phyloP scores from a whole-genome alignment of 2,329 filamentous ascomycete genomes.

The Cryphonectria naterciae region DNA sequence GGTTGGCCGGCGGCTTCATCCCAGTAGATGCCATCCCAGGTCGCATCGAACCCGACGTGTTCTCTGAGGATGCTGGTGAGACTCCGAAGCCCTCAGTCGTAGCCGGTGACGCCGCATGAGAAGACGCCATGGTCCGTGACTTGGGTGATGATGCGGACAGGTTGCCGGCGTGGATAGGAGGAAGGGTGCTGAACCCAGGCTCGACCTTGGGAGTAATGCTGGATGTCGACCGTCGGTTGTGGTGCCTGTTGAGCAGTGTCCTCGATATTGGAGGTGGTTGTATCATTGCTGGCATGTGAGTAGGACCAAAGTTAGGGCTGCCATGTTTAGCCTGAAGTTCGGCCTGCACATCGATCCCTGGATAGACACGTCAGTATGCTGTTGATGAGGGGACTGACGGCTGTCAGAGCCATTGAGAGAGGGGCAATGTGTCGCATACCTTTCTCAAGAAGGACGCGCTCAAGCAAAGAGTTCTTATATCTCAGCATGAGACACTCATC shows the following conservation, averaged over 20 bases:
- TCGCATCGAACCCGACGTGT: slow-evolving; percentile 46
- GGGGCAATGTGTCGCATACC: slow-evolving; percentile 53
- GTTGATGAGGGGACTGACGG: not conserved
- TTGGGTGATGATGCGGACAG: slow-evolving; percentile 68
- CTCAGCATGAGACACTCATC: slow-evolving; percentile 98
- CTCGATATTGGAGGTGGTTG: slow-evolving; percentile 79
- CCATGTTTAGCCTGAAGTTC: slow-evolving; percentile 92
- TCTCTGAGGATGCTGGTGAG: slow-evolving; percentile 50
- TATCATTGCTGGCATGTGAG: slow-evolving; percentile 68
- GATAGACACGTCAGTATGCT: slow-evolving; percentile 5
- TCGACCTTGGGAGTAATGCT: slow-evolving; percentile 78
- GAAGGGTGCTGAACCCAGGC: slow-evolving; percentile 51
- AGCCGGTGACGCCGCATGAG: slow-evolving; percentile 66
- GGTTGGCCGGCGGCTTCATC: slow-evolving; percentile 45
- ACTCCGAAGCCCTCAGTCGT: slow-evolving; percentile 48
- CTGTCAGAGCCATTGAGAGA: not conserved
- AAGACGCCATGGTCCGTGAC: slow-evolving; percentile 80
- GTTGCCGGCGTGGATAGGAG: slow-evolving; percentile 48
- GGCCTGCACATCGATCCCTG: slow-evolving; percentile 95
- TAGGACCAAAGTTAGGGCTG: slow-evolving; percentile 77
- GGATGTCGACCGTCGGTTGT: slow-evolving; percentile 71
- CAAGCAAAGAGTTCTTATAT: slow-evolving; percentile 96
- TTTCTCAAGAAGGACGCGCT: slow-evolving; percentile 95
- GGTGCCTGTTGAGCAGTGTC: slow-evolving; percentile 79
- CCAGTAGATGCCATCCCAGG: slow-evolving; percentile 43